Conservation (phyloP, 2,329 filamentous ascomycete species). For the Paraphaeosphaeria sporulosa region DNA sequence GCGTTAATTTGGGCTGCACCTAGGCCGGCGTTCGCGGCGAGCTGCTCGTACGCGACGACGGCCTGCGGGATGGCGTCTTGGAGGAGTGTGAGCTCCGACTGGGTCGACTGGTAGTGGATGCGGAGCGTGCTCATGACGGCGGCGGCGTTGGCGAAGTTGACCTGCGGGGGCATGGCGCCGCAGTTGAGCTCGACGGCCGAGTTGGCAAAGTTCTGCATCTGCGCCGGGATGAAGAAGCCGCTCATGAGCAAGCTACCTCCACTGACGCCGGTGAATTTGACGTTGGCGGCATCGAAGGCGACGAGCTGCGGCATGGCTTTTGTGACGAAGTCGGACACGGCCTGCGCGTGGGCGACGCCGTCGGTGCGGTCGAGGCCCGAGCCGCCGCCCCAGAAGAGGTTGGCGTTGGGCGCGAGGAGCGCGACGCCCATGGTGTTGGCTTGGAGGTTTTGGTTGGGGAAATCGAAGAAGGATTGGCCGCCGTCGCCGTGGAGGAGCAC, state of each 20-base stretch:
- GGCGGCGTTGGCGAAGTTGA: constrained; percentile 55
- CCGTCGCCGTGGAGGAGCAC: constrained; percentile 68
- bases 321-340: constrained; percentile 62
- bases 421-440: constrained; percentile 61
- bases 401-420: constrained; percentile 62
- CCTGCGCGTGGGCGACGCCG: constrained; percentile 64
- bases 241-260: constrained; percentile 63
- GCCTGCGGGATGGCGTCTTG: constrained; percentile 61
- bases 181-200: constrained; percentile 65
- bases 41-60: constrained; percentile 60
- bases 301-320: constrained; percentile 61
- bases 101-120: constrained; percentile 66
- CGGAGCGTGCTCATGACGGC: constrained; percentile 56
- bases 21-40: constrained; percentile 56
- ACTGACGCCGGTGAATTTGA: constrained; percentile 66
- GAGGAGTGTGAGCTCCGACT: constrained; percentile 58
- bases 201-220: constrained; percentile 60
- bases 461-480: constrained; percentile 66
- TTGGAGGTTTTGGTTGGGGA: constrained; percentile 63
- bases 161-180: constrained; percentile 63
- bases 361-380: constrained; percentile 61
- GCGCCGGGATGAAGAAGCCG: constrained; percentile 66
- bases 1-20: constrained; percentile 55
- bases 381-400: constrained; percentile 66
- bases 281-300: constrained; percentile 60